These are phyloP conservation scores for Panaeolus papilionaceus DNA, from an alignment of 768 basidiomycete genomes.

Conservation along the genomic window DNA sequence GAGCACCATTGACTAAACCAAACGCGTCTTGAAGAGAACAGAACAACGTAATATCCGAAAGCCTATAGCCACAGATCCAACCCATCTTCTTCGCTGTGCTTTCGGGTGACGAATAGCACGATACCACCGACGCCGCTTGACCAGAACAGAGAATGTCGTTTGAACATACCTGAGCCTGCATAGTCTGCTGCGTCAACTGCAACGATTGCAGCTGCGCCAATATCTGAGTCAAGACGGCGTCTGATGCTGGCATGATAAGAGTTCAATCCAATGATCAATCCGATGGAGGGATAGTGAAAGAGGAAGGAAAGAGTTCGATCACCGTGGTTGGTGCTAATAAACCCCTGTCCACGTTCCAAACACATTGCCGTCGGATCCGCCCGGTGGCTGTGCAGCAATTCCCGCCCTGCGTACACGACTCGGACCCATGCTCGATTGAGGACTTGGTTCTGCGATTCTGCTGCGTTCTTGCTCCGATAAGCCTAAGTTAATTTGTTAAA, in stretches of 20 bases:
- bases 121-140: slow-evolving; percentile 12
- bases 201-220: slow-evolving; percentile 72
- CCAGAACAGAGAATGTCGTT: slow-evolving; percentile 13
- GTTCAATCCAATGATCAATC: not conserved
- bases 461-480: not conserved
- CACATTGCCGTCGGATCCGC: slow-evolving; percentile 13
- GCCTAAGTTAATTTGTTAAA: not conserved
- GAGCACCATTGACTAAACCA: not conserved
- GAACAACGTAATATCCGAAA: not conserved
- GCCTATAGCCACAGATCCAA: not conserved
- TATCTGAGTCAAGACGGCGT: slow-evolving; percentile 75
- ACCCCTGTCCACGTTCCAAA: slow-evolving; percentile 14
- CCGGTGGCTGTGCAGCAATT: slow-evolving; percentile 7
- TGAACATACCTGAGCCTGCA: slow-evolving; percentile 74
- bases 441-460: not conserved
- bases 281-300: slow-evolving; percentile 8
- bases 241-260: slow-evolving; percentile 47
- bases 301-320: slow-evolving; percentile 15
- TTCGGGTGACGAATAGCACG: not conserved
- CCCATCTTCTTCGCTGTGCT: not conserved
- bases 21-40: not conserved
- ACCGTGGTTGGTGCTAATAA: slow-evolving; percentile 6
- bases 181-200: slow-evolving; percentile 75
- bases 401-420: not conserved
- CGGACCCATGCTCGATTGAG: not conserved